phyloP scores from a whole-genome alignment of 2,329 filamentous ascomycete genomes.

The Claviceps maximensis region DNA sequence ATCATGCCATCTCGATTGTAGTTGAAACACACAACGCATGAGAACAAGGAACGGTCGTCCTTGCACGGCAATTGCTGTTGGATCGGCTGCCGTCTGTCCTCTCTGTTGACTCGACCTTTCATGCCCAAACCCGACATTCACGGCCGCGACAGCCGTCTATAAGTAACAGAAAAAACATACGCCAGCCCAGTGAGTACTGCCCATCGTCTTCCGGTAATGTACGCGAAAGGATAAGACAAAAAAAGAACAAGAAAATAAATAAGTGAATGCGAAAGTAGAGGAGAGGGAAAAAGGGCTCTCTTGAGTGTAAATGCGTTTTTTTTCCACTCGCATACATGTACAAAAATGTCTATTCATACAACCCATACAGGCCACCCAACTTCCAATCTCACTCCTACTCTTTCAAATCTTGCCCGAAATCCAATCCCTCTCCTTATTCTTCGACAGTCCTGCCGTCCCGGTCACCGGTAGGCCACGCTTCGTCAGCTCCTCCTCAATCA shows the following conservation, averaged over 20 bases:
- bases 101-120: too few species aligned
- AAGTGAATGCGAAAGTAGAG: too few species aligned
- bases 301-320: neutral
- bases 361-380: neutral
- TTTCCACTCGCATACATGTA: neutral
- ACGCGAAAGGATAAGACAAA: neutral
- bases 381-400: neutral
- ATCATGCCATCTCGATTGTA: too few species aligned
- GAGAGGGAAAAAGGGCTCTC: neutral
- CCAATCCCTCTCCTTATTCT: slow-evolving; percentile 31
- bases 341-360: neutral
- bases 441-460: slow-evolving; percentile 27
- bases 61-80: too few species aligned
- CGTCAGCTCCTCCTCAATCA: slow-evolving; percentile 58
- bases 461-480: slow-evolving; percentile 46
- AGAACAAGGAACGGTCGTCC: neutral
- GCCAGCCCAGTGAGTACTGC: too few species aligned
- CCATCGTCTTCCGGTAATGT: too few species aligned
- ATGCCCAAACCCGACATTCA: too few species aligned
- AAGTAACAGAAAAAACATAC: neutral
- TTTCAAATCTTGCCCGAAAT: slow-evolving; percentile 24
- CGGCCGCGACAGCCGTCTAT: too few species aligned
- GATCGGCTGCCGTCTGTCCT: too few species aligned
- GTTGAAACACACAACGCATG: too few species aligned
- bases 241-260: neutral